These are phyloP conservation scores for Cyclotella choctawhatcheeana DNA, from an alignment of 108 stramenopile genomes.

Conservation along the genomic window DNA sequence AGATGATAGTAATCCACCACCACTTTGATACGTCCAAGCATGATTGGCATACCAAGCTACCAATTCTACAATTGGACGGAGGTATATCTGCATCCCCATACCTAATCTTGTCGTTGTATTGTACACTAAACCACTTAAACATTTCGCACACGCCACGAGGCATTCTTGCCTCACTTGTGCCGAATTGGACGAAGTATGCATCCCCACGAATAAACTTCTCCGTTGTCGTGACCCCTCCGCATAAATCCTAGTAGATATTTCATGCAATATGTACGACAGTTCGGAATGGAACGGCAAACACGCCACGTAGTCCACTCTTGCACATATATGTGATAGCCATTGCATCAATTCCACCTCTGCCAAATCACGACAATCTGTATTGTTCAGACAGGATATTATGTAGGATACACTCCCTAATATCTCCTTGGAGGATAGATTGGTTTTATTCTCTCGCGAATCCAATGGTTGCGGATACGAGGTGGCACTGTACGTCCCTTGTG, in stretches of 20 bases:
- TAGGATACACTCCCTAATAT: conserved; percentile 49
- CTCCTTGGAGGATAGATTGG: conserved; percentile 43
- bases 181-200: conserved; percentile 2
- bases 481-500: conserved; percentile 25
- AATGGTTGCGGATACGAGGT: conserved; percentile 21
- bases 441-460: conserved; percentile 8
- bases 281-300: conserved; percentile 46
- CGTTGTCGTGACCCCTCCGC: not conserved
- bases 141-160: conserved; percentile 32
- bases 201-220: conserved; percentile 1
- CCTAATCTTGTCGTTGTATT: conserved; percentile 52
- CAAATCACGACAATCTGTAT: conserved; percentile 46
- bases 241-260: conserved; percentile 35
- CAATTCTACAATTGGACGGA: conserved; percentile 54
- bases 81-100: conserved; percentile 60
- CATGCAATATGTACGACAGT: conserved; percentile 54
- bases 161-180: conserved; percentile 12
- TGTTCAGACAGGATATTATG: conserved; percentile 58
- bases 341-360: conserved; percentile 61
- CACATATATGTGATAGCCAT: conserved; percentile 68
- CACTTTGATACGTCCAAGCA: conserved; percentile 29
- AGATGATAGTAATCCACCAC: not conserved
- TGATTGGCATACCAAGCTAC: conserved; percentile 59
- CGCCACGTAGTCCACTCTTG: conserved; percentile 64
- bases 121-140: conserved; percentile 40